A percentile compares a stretch with the other conserved stretches of the same genome.
phyloP scores from a whole-genome alignment of 2,329 filamentous ascomycete genomes.

The Colletotrichum karsti region DNA sequence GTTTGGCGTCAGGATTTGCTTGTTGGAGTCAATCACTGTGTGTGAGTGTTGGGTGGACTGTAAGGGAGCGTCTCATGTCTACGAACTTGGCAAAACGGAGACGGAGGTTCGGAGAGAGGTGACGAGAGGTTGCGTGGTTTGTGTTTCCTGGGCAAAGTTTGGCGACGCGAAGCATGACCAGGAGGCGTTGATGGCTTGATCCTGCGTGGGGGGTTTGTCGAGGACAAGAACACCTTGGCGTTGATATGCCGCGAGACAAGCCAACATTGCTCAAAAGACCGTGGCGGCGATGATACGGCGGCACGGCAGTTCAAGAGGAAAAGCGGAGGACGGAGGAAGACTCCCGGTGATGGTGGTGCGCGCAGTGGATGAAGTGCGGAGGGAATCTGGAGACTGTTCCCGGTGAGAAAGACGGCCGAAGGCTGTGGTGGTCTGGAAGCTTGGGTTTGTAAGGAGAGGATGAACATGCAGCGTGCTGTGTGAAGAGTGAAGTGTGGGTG shows the following conservation, averaged over 20 bases:
- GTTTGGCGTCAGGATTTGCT: not conserved
- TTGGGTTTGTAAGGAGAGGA: not conserved
- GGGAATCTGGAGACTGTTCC: not conserved
- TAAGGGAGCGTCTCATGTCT: slow-evolving; percentile 14
- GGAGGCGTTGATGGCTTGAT: not conserved
- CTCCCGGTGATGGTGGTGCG: not conserved
- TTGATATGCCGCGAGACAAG: not conserved
- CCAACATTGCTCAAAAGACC: not conserved
- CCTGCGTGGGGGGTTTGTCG: not conserved
- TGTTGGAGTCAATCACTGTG: not conserved
- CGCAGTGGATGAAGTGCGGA: not conserved
- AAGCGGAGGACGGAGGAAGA: not conserved
- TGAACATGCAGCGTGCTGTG: not conserved
- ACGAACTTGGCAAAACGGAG: slow-evolving; percentile 16
- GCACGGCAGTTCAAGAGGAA: not conserved
- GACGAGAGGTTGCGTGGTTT: not conserved
- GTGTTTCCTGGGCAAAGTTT: not conserved
- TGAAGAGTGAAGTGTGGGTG: no score
- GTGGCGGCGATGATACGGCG: not conserved
- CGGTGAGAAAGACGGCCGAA: not conserved
- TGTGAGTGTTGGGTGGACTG: not conserved
- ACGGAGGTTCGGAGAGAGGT: slow-evolving; percentile 8
- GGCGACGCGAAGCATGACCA: not conserved
- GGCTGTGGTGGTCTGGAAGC: not conserved
- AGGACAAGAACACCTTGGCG: not conserved